Evolutionary conservation across 2,329 filamentous ascomycete species (phyloP), one percentile per base, ranked within the genome.

Genomic region (Nannizziopsis barbatae): DNA sequence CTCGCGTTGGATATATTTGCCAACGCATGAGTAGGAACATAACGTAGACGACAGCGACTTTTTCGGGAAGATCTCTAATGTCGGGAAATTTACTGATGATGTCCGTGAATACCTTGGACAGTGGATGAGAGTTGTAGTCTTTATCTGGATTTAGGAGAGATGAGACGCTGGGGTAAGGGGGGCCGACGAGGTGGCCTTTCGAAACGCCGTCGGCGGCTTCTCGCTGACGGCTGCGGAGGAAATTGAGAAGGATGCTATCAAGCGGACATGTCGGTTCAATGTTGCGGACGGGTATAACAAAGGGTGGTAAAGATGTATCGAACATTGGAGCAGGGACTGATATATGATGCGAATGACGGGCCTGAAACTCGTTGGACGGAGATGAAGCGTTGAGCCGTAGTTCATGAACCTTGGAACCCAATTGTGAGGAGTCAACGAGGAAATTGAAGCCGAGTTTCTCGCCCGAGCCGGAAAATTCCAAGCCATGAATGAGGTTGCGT

Each of bases 21-120:
- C 88, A 95, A 37, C 83, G 77, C 81, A 92, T 86, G 54, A 88
- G 62, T 30, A 89, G 74, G 65, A 93, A 94, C 85, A 94, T 93
- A 60, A 83, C 71, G 62, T 89, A 93, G 6, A 94, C 73, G 5
- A 86, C 79, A 7, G 84, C 87, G 0, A 93, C 79, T 58, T 85
- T 83, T 65, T 94, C 87, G 0, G 88, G 87, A 0, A 93, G 73
- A n/a, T 74, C 75, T 3, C 75, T 77, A 27, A 95, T 79, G 57
- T 85, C 81, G 0, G 87, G 86, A 57, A 94, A 93, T n/a, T 83
- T 86, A 54, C 77, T 74, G 9, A 94, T 71, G 50, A 94, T 87
- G 63, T 93, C 86, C 37, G 85, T 89, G 61, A 93, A 86, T 11
- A 94, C 77, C 55, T 86, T 86, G 5, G 86, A 90, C 1, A 94